A percentile compares a stretch with the other conserved stretches of the same genome.
These are phyloP conservation scores for Alternaria solani DNA, from an alignment of 2,329 filamentous ascomycete genomes.

Conservation along the genomic window DNA sequence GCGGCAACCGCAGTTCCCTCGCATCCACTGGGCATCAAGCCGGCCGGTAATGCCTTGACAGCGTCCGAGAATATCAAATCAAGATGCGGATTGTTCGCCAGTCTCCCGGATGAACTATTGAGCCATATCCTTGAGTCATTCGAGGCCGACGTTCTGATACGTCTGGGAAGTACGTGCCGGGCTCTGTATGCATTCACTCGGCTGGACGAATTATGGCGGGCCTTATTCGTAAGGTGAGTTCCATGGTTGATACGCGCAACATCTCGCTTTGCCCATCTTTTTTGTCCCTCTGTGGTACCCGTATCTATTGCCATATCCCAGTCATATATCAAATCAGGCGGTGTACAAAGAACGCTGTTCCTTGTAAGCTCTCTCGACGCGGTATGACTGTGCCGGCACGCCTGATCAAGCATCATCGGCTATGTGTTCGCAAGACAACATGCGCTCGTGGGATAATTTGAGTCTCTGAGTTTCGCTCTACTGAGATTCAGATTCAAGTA, in stretches of 20 bases:
- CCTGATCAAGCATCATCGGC: neutral
- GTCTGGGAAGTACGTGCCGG: constrained; percentile 79
- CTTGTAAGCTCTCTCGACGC: constrained; percentile 5
- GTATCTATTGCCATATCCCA: neutral
- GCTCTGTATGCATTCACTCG: constrained; percentile 86
- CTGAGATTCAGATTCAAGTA: neutral
- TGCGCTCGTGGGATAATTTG: neutral
- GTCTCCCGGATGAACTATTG: constrained; percentile 82
- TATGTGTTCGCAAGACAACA: neutral
- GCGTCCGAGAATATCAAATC: constrained; percentile 71
- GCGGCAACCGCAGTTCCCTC: constrained; percentile 68
- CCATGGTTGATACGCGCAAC: constrained; percentile 10
- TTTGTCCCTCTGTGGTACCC: neutral
- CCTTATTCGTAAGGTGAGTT: constrained; percentile 83
- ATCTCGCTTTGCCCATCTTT: constrained; percentile 9
- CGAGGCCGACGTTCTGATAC: constrained; percentile 67
- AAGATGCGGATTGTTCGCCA: constrained; percentile 70
- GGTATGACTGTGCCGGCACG: constrained; percentile 12
- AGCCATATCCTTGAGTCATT: constrained; percentile 78
- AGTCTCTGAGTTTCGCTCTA: neutral
- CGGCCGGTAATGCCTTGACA: constrained; percentile 82
- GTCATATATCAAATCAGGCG: constrained; percentile 7
- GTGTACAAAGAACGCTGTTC: constrained; percentile 2
- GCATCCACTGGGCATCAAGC: constrained; percentile 86
- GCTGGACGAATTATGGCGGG: constrained; percentile 88